Percentiles rank a stretch among this genome's conserved stretches.
These are phyloP conservation scores for Geotrichum klebahnii DNA, from an alignment of 1,139 yeast species.

Conservation along the genomic window DNA sequence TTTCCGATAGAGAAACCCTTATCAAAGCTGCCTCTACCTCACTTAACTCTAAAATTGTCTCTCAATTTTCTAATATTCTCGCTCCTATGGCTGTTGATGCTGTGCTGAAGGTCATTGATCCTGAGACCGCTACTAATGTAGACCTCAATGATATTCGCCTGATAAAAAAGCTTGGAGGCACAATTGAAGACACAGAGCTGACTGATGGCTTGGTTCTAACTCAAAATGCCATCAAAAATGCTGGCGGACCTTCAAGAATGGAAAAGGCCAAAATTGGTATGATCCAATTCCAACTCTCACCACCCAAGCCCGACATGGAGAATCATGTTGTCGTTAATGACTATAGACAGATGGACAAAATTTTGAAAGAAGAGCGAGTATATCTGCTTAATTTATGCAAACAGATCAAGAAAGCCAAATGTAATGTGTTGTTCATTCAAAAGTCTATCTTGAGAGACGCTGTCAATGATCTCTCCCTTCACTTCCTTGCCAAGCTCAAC, in stretches of 20 bases:
- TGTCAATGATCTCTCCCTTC: conserved; percentile 91
- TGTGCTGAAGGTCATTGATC: conserved; percentile 69
- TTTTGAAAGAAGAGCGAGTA: conserved; percentile 94
- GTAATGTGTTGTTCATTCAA: conserved; percentile 90
- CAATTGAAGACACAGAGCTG: conserved; percentile 92
- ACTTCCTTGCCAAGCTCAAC: conserved; percentile 85
- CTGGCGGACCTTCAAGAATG: conserved; percentile 94
- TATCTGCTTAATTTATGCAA: conserved; percentile 91
- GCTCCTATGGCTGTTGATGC: conserved; percentile 96
- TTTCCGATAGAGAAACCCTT: conserved; percentile 73
- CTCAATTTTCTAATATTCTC: conserved; percentile 77
- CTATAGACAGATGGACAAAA: conserved; percentile 98
- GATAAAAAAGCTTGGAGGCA: conserved; percentile 92
- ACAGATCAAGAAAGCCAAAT: conserved; percentile 91
- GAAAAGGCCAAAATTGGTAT: conserved; percentile 92
- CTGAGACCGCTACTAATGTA: conserved; percentile 58
- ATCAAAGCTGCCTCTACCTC: conserved; percentile 94
- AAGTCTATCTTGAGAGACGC: conserved; percentile 96
- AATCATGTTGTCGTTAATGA: conserved; percentile 95
- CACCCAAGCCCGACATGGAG: conserved; percentile 99
- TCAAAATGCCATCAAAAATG: conserved; percentile 80
- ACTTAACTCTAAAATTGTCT: conserved; percentile 86
- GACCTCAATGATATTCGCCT: conserved; percentile 84
- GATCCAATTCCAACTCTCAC: conserved; percentile 92
- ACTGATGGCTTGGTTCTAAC: conserved; percentile 92